phyloP scores from a whole-genome alignment of 768 basidiomycete species.

The Podaxis sp. region DNA sequence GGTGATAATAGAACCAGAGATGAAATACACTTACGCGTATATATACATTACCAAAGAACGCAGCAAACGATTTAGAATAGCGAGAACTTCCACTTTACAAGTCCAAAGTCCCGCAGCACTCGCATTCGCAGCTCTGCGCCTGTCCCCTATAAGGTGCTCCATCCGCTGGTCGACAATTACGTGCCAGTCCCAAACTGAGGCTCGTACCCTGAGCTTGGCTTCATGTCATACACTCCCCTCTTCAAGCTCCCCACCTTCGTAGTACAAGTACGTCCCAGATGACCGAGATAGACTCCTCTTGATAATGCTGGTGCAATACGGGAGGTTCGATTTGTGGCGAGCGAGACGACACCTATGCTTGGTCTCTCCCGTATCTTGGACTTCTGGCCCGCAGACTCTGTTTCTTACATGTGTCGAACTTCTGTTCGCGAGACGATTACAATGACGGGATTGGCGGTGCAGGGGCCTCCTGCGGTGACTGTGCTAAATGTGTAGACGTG shows the following conservation, averaged over 20 bases:
- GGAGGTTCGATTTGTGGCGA: slow-evolving; percentile 6
- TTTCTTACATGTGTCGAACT: background rate
- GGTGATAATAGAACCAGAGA: too few relatives aligned
- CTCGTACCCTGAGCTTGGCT: background rate
- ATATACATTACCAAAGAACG: too few relatives aligned
- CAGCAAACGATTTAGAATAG: too few relatives aligned
- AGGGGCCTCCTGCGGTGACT: background rate
- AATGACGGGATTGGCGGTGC: too few relatives aligned
- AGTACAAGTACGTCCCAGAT: background rate
- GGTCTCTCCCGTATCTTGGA: background rate
- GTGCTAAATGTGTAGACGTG: background rate
- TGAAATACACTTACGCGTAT: too few relatives aligned
- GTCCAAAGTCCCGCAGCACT: too few relatives aligned
- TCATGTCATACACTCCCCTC: background rate
- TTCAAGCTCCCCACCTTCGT: background rate
- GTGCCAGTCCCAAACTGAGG: too few relatives aligned
- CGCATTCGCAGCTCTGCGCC: too few relatives aligned
- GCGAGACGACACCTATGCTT: background rate
- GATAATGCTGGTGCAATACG: background rate
- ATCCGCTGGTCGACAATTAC: too few relatives aligned
- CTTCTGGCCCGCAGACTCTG: background rate
- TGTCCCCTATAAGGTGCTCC: too few relatives aligned
- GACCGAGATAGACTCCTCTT: too few relatives aligned
- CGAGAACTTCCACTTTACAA: too few relatives aligned
- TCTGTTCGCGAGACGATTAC: background rate